These are phyloP conservation scores for Solanum pennellii DNA, from an alignment of 257 asterid genomes.

Conservation along the genomic window DNA sequence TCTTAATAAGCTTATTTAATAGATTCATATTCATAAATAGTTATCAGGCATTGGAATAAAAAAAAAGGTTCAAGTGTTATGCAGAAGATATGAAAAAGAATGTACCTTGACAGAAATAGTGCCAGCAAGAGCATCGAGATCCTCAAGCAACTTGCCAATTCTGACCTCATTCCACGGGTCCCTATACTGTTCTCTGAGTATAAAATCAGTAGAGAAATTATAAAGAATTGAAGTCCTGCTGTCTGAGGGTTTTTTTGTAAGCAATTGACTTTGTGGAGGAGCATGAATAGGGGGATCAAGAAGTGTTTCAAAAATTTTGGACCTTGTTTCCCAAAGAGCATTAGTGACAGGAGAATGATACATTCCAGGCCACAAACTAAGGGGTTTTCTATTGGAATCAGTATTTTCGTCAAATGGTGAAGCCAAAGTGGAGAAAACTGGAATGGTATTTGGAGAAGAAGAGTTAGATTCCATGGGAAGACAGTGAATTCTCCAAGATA, in stretches of 20 bases:
- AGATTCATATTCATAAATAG: not conserved
- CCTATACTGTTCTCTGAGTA: conserved; percentile 84
- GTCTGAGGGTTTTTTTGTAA: conserved; percentile 45
- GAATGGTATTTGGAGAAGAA: conserved; percentile 36
- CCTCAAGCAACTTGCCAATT: conserved; percentile 92
- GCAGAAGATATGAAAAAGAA: not conserved
- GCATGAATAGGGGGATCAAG: conserved; percentile 95
- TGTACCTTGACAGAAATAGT: conserved; percentile 83
- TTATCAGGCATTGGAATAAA: not conserved
- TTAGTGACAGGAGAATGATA: conserved; percentile 90
- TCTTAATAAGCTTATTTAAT: not conserved
- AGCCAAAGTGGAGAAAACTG: conserved; percentile 50
- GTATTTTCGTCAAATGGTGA: conserved; percentile 29
- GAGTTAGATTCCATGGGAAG: conserved; percentile 39
- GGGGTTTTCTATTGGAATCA: conserved; percentile 35
- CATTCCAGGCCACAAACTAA: conserved; percentile 96
- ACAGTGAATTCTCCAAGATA: not conserved
- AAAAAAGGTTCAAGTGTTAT: not conserved
- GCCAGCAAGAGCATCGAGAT: conserved; percentile 97
- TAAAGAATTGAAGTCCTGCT: conserved; percentile 63
- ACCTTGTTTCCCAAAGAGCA: conserved; percentile 92
- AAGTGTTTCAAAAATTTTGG: conserved; percentile 72
- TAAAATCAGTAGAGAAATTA: conserved; percentile 61
- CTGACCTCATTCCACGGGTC: conserved; percentile 98
- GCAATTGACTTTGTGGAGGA: conserved; percentile 82